Evolutionary conservation across 2,329 filamentous ascomycete species (phyloP).

Genomic region (Didymella segeticola): DNA sequence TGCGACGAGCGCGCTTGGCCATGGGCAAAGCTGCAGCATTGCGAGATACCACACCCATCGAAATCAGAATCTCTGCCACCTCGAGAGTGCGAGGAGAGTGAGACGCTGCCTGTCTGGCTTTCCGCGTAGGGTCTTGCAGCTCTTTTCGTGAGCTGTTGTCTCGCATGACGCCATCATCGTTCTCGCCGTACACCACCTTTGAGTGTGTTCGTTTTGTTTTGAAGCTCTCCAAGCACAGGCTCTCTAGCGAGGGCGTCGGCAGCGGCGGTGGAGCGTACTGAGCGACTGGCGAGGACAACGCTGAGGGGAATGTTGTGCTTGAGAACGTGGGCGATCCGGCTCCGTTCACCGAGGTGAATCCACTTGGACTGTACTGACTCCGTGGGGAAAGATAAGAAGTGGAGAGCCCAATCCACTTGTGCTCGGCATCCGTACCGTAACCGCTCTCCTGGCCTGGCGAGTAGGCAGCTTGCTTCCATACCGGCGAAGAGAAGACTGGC

Average conservation of each 20-base stretch:
- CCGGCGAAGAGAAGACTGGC: conserved; percentile 21
- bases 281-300: conserved; percentile 18
- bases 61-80: conserved; percentile 47
- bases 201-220: conserved; percentile 39
- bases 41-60: conserved; percentile 29
- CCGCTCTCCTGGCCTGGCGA: conserved; percentile 48
- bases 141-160: background rate
- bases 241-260: conserved; percentile 25
- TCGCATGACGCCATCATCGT: conserved; percentile 11
- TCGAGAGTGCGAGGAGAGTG: conserved; percentile 19
- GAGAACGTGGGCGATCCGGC: conserved; percentile 22
- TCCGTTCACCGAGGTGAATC: conserved; percentile 52
- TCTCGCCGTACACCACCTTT: conserved; percentile 22
- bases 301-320: conserved; percentile 14
- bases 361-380: conserved; percentile 25
- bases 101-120: too few relatives aligned
- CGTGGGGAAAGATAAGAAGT: conserved; percentile 50
- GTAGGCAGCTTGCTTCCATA: conserved; percentile 18
- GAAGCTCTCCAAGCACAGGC: conserved; percentile 13
- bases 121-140: background rate
- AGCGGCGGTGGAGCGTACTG: conserved; percentile 4
- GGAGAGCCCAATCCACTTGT: conserved; percentile 46
- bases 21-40: conserved; percentile 30
- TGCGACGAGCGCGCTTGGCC: conserved; percentile 41
- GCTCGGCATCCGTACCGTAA: conserved; percentile 52